Percentiles rank a stretch among this genome's conserved stretches.
Evolutionary conservation across 352 stramenopile genomes (phyloP).

Genomic region (Phytophthora cryptogea): DNA sequence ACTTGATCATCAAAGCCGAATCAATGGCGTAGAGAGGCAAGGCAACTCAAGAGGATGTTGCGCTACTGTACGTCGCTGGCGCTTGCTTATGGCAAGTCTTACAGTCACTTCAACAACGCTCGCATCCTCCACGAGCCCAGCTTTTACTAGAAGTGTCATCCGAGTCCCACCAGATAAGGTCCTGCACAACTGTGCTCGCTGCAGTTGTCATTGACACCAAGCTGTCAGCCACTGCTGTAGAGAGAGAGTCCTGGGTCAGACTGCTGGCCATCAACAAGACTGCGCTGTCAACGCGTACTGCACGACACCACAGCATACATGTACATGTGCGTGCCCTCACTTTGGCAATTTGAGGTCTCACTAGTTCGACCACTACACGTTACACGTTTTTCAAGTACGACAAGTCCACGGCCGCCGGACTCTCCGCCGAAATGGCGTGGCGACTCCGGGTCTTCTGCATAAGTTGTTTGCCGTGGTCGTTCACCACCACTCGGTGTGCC

Average conservation of each 20-base stretch:
- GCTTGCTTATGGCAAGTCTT: slow-evolving; percentile 16
- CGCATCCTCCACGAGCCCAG: slow-evolving; percentile 6
- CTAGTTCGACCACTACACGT: neutral
- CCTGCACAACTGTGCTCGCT: slow-evolving; percentile 6
- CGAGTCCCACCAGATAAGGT: slow-evolving; percentile 19
- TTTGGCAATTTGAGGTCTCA: slow-evolving; percentile 1
- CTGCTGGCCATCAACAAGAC: neutral
- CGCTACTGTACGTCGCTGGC: slow-evolving; percentile 7
- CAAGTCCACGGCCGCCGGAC: slow-evolving; percentile 24
- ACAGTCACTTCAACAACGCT: slow-evolving; percentile 14
- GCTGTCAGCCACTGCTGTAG: slow-evolving; percentile 4
- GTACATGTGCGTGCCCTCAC: slow-evolving; percentile 4
- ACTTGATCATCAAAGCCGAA: neutral
- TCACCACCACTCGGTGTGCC: slow-evolving; percentile 1
- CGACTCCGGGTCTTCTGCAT: slow-evolving; percentile 17
- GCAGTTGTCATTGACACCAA: slow-evolving; percentile 9
- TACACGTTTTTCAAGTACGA: slow-evolving; percentile 36
- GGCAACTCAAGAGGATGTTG: slow-evolving; percentile 13
- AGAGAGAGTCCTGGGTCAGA: slow-evolving; percentile 1
- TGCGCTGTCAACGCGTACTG: neutral
- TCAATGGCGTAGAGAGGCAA: slow-evolving; percentile 1
- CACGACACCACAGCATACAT: slow-evolving; percentile 8
- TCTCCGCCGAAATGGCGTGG: slow-evolving; percentile 11
- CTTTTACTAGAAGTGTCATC: slow-evolving; percentile 15
- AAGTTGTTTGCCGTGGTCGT: slow-evolving; percentile 3